phyloP scores from a whole-genome alignment of 495 filamentous ascomycete species.

The Thermothielavioides terrestris region DNA sequence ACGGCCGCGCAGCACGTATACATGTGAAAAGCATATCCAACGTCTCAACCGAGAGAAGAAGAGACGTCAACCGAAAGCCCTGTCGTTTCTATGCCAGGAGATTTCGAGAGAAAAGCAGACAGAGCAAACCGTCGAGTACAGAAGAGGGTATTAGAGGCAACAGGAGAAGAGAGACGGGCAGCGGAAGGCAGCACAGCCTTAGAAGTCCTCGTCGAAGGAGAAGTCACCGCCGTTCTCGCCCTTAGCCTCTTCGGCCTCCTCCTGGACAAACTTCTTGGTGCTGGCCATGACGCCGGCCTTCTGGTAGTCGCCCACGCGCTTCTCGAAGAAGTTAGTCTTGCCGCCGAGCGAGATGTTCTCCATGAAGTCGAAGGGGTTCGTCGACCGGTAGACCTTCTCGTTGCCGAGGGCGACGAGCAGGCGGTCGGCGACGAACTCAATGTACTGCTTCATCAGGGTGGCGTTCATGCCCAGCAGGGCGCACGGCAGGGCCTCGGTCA shows the following conservation, averaged over 20 bases:
- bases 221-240: constrained; percentile 69
- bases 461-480: constrained; percentile 96
- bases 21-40: constrained; percentile 13
- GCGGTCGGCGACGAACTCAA: constrained; percentile 97
- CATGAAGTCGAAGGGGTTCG: constrained; percentile 99
- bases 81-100: constrained; percentile 18
- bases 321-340: constrained; percentile 99
- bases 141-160: constrained; percentile 23
- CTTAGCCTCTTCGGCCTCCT: constrained; percentile 38
- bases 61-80: constrained; percentile 5
- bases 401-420: constrained; percentile 88
- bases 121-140: constrained; percentile 24
- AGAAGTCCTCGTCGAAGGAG: constrained; percentile 96
- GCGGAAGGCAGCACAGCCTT: constrained; percentile 29
- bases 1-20: constrained; percentile 8
- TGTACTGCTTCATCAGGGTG: constrained; percentile 97
- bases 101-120: constrained; percentile 22
- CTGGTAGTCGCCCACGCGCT: constrained; percentile 98
- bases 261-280: constrained; percentile 67
- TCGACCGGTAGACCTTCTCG: constrained; percentile 79
- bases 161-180: constrained; percentile 9
- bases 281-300: constrained; percentile 98
- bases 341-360: constrained; percentile 97
- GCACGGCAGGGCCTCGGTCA: constrained; percentile 88
- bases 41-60: background rate